phyloP scores from a whole-genome alignment of 176 grass and related monocot species.

The Bromus sterilis region DNA sequence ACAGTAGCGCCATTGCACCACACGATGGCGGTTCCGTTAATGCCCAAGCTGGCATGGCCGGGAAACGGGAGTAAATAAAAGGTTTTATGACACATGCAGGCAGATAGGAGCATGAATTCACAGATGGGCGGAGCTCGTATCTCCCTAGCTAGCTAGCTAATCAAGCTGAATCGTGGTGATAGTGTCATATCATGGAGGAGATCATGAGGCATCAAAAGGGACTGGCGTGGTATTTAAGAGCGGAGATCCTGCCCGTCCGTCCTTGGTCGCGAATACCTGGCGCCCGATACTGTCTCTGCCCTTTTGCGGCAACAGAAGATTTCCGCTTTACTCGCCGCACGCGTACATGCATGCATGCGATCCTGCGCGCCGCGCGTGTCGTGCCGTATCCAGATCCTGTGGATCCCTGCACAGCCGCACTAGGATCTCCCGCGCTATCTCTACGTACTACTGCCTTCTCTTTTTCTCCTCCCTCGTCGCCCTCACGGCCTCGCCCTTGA shows the following conservation, averaged over 20 bases:
- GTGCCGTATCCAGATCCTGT: neutral
- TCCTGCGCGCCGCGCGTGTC: too few species aligned
- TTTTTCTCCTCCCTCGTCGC: too few species aligned
- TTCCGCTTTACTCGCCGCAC: neutral
- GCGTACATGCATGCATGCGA: neutral
- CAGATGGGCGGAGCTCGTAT: neutral
- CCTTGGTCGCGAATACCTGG: slow-evolving; percentile 5
- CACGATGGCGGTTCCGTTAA: too few species aligned
- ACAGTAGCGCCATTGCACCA: too few species aligned
- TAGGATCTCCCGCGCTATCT: neutral
- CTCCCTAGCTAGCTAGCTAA: neutral
- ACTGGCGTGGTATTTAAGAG: slow-evolving; percentile 8
- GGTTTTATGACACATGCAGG: slow-evolving; percentile 19
- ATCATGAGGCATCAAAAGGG: neutral
- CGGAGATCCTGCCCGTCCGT: neutral
- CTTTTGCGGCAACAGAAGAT: slow-evolving; percentile 21
- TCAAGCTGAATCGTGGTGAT: neutral
- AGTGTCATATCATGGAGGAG: neutral
- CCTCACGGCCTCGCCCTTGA: too few species aligned
- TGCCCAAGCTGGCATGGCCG: neutral
- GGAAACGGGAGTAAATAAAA: neutral
- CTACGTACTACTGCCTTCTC: too few species aligned
- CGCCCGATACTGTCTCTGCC: neutral
- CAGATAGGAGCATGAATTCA: neutral
- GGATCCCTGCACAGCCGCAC: slow-evolving; percentile 8